Percentiles rank a stretch among this genome's conserved stretches.
These are phyloP conservation scores for Rosa lucieae DNA, from an alignment of 306 rosid genomes.

Conservation along the genomic window DNA sequence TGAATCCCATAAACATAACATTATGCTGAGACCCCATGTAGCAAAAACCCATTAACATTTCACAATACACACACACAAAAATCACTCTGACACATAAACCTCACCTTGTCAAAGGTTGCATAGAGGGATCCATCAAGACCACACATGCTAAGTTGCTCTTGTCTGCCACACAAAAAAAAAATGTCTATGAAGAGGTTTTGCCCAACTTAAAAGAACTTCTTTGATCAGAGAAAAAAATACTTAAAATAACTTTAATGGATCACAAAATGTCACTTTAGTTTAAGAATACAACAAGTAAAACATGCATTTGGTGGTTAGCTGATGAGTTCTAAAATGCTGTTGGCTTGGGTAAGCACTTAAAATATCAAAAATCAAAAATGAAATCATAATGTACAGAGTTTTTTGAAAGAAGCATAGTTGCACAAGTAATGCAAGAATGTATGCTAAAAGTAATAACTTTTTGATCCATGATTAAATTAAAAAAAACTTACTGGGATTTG, in stretches of 20 bases:
- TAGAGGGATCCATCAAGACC: constrained; percentile 45
- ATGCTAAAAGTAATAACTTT: not conserved
- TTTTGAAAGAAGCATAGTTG: not conserved
- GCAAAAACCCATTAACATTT: not conserved
- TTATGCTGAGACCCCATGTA: not conserved
- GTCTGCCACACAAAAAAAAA: constrained; percentile 24
- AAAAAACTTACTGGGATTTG: not conserved
- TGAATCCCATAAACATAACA: not conserved
- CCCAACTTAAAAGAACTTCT: not conserved
- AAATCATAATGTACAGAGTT: not conserved
- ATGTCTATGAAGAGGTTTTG: constrained; percentile 1
- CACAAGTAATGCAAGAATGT: not conserved
- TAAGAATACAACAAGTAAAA: not conserved
- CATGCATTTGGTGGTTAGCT: not conserved
- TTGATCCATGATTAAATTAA: not conserved
- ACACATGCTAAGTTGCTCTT: constrained; percentile 40
- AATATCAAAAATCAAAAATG: not conserved
- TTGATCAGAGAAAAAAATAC: too few species aligned
- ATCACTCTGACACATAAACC: not conserved
- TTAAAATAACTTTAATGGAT: not conserved
- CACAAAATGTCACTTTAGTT: not conserved
- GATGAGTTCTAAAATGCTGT: not conserved
- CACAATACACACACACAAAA: not conserved
- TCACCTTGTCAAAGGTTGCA: constrained; percentile 38
- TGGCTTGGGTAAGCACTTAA: not conserved